Conservation (phyloP, 1,284 basidiomycete genomes). For the Ustilago esculenta region DNA sequence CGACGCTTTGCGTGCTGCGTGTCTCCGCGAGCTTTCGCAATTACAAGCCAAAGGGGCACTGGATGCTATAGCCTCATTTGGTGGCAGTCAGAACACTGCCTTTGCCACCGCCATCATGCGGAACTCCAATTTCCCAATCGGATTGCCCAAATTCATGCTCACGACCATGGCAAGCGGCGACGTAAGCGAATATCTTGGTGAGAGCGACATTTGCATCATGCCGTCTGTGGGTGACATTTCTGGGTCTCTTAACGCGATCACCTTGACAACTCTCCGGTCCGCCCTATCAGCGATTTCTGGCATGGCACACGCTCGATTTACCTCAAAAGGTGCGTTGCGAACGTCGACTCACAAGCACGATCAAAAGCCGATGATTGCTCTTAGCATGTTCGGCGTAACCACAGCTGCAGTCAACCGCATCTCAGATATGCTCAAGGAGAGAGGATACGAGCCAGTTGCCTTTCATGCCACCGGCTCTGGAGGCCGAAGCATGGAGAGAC, state of each 20-base stretch:
- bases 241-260: conserved; percentile 37
- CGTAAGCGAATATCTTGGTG: conserved; percentile 35
- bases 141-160: conserved; percentile 44
- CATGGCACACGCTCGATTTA: conserved; percentile 21
- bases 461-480: conserved; percentile 48
- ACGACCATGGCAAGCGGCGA: conserved; percentile 46
- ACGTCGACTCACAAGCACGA: background rate
- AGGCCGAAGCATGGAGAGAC: conserved; percentile 38
- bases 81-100: conserved; percentile 41
- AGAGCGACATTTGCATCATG: conserved; percentile 43
- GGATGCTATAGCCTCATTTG: conserved; percentile 35
- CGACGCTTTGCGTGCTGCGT: conserved; percentile 12
- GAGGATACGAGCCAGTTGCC: conserved; percentile 36
- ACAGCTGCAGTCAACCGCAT: conserved; percentile 31
- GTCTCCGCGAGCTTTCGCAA: conserved; percentile 6
- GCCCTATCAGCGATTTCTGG: conserved; percentile 36
- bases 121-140: conserved; percentile 21
- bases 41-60: conserved; percentile 6
- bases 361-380: conserved; percentile 31
- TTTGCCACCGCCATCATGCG: conserved; percentile 46
- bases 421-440: conserved; percentile 21
- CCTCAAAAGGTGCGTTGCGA: background rate
- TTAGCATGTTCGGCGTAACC: conserved; percentile 48
- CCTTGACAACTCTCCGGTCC: conserved; percentile 18
- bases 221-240: conserved; percentile 46